Evolutionary conservation across 495 filamentous ascomycete species (phyloP).

Genomic region (Daldinia grandis): DNA sequence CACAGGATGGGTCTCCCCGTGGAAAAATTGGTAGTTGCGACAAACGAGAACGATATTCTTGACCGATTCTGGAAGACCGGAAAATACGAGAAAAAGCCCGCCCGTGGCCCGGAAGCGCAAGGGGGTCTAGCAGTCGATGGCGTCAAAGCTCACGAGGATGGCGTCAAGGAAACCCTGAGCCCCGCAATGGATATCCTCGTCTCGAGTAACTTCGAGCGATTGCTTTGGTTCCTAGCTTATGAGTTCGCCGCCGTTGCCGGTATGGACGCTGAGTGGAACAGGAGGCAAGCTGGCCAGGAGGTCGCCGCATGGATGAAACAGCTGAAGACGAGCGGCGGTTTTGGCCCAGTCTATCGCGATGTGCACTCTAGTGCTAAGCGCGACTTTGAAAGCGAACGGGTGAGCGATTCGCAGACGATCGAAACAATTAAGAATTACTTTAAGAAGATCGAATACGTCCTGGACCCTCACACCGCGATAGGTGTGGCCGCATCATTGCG

Average conservation of each 20-base stretch:
- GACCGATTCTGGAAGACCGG: conserved; percentile 85
- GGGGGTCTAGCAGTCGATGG: conserved; percentile 68
- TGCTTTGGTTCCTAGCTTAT: conserved; percentile 92
- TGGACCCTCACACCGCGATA: conserved; percentile 92
- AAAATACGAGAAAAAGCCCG: conserved; percentile 78
- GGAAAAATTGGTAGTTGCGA: conserved; percentile 85
- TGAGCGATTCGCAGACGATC: conserved; percentile 80
- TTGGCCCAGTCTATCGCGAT: conserved; percentile 70
- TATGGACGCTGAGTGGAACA: conserved; percentile 67
- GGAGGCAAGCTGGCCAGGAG: conserved; percentile 68
- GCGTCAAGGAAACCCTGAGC: conserved; percentile 84
- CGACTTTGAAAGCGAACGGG: conserved; percentile 83
- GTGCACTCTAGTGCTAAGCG: conserved; percentile 70
- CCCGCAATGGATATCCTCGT: conserved; percentile 98
- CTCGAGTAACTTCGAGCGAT: conserved; percentile 92
- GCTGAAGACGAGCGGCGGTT: conserved; percentile 82
- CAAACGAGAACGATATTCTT: conserved; percentile 92
- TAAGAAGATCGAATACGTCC: conserved; percentile 71
- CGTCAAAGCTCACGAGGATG: conserved; percentile 70
- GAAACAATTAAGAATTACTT: conserved; percentile 75
- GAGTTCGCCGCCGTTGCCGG: conserved; percentile 60
- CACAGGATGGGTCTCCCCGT: conserved; percentile 87
- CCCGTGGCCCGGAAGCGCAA: conserved; percentile 60
- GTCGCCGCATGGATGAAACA: conserved; percentile 75
- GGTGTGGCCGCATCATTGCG: conserved; percentile 77